A percentile compares a stretch with the other conserved stretches of the same genome.
Evolutionary conservation across 495 filamentous ascomycete genomes (phyloP).

Genomic region (Hypoxylon rickii): DNA sequence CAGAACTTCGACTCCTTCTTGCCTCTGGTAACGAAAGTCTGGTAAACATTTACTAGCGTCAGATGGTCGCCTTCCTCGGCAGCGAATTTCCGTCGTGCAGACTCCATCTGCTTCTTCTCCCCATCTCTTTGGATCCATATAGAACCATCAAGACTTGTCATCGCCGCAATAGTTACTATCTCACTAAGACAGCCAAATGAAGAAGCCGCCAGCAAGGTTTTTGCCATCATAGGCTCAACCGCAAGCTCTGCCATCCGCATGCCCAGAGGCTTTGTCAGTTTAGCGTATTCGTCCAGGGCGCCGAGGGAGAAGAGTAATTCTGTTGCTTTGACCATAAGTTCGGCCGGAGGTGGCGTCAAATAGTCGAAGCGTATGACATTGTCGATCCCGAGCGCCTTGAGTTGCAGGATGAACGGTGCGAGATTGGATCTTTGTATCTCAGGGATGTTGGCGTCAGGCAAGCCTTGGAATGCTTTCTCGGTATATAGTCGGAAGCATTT

Average conservation of each 20-base stretch:
- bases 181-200: constrained; percentile 80
- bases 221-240: constrained; percentile 95
- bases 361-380: constrained; percentile 93
- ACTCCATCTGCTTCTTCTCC: constrained; percentile 73
- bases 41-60: constrained; percentile 91
- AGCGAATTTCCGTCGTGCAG: constrained; percentile 78
- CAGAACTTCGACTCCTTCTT: constrained; percentile 88
- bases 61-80: constrained; percentile 95
- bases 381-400: constrained; percentile 95
- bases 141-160: constrained; percentile 83
- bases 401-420: constrained; percentile 85
- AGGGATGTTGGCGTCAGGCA: constrained; percentile 79
- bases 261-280: constrained; percentile 86
- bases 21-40: constrained; percentile 83
- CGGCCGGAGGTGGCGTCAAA: constrained; percentile 83
- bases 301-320: constrained; percentile 90
- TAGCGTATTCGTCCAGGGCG: constrained; percentile 86
- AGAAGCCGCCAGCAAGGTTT: constrained; percentile 79
- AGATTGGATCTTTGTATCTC: constrained; percentile 95
- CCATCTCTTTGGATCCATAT: constrained; percentile 82
- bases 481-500: constrained; percentile 97
- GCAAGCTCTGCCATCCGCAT: constrained; percentile 93
- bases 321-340: constrained; percentile 83
- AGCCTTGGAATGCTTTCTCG: constrained; percentile 67
- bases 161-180: constrained; percentile 89